phyloP scores from a whole-genome alignment of 345 rosid genomes.

The Mallotus nudiflorus region DNA sequence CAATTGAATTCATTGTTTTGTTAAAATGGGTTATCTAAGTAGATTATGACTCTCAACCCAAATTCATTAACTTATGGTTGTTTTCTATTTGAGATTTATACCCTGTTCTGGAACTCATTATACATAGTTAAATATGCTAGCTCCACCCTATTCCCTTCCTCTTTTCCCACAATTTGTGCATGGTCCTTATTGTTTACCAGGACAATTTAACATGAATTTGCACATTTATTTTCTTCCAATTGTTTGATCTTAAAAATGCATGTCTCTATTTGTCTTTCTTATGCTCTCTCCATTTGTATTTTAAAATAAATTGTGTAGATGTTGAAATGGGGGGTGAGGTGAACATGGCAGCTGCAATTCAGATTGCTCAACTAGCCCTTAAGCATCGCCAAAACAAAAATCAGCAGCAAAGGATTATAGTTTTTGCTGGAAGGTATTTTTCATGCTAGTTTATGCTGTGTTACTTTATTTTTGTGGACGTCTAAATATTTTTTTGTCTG shows the following conservation, averaged over 20 bases:
- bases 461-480: not conserved
- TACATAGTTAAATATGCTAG: not conserved
- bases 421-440: slow-evolving; percentile 91
- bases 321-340: slow-evolving; percentile 92
- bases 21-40: not conserved
- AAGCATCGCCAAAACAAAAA: slow-evolving; percentile 98
- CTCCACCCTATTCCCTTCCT: not conserved
- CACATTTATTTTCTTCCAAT: not conserved
- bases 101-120: not conserved
- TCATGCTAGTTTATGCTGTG: not conserved
- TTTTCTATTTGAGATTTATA: not conserved
- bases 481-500: slow-evolving; percentile 13
- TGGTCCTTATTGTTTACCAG: not conserved
- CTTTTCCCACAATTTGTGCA: not conserved
- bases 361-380: slow-evolving; percentile 95
- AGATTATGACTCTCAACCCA: too few species aligned
- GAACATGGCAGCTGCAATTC: slow-evolving; percentile 80
- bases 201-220: not conserved
- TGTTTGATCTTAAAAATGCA: not conserved
- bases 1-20: not conserved
- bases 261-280: not conserved
- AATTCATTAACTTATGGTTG: too few species aligned
- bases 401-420: slow-evolving; percentile 90
- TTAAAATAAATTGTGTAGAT: slow-evolving; percentile 35
- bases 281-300: not conserved